phyloP scores from a whole-genome alignment of 108 stramenopile species.

The Discostella stelligeroides region DNA sequence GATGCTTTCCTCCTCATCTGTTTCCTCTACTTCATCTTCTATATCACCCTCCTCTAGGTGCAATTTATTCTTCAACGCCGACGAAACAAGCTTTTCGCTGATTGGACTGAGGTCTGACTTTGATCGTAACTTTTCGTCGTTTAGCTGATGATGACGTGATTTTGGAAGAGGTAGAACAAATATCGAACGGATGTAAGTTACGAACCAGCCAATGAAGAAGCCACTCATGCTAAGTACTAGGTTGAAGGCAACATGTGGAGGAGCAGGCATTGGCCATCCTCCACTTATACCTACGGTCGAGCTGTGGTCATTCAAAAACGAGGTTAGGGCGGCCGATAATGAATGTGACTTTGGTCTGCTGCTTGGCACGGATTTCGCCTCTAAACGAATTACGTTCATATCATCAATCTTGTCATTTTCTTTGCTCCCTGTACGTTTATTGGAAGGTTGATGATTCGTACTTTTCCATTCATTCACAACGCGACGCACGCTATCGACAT shows the following conservation, averaged over 20 bases:
- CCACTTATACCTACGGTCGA: slow-evolving; percentile 57
- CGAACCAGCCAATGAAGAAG: slow-evolving; percentile 58
- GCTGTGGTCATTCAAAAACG: slow-evolving; percentile 51
- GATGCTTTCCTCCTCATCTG: slow-evolving; percentile 2
- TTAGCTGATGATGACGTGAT: background rate
- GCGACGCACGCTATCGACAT: slow-evolving; percentile 6
- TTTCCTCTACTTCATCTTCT: background rate
- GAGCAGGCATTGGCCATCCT: slow-evolving; percentile 57
- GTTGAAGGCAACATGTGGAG: slow-evolving; percentile 64
- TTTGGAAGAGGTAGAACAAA: slow-evolving; percentile 2
- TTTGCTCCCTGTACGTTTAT: background rate
- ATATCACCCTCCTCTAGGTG: background rate
- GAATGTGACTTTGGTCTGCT: slow-evolving; percentile 4
- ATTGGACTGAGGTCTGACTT: too few relatives aligned
- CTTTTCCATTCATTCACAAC: background rate
- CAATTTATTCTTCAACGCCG: slow-evolving; percentile 12
- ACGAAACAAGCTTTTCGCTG: slow-evolving; percentile 12
- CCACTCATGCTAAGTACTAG: slow-evolving; percentile 63
- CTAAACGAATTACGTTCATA: background rate
- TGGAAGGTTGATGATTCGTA: background rate
- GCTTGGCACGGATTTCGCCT: slow-evolving; percentile 8
- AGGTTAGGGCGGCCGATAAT: slow-evolving; percentile 5
- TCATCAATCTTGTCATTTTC: slow-evolving; percentile 26
- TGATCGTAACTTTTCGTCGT: background rate
- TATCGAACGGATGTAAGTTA: slow-evolving; percentile 30